phyloP scores from a whole-genome alignment of 2,329 filamentous ascomycete genomes.

The Epichloe glyceriae region DNA sequence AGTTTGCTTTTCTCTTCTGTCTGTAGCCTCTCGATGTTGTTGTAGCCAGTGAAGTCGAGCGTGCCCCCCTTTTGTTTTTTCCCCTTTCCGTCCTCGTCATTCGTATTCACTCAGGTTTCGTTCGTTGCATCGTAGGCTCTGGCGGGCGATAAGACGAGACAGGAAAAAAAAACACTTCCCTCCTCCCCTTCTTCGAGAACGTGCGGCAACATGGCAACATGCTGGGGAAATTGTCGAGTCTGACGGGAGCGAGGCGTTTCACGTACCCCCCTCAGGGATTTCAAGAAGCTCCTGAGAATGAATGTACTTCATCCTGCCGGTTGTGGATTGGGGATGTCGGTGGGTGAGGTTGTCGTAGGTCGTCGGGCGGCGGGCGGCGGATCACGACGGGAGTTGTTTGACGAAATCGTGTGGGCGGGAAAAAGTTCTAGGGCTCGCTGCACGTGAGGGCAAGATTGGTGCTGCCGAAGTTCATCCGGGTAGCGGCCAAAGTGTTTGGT shows the following conservation, averaged over 20 bases:
- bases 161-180: background rate
- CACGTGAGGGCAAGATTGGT: constrained; percentile 24
- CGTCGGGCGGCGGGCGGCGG: constrained; percentile 16
- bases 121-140: background rate
- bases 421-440: constrained; percentile 32
- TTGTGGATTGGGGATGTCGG: constrained; percentile 31
- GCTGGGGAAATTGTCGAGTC: background rate
- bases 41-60: background rate
- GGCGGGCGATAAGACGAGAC: no score
- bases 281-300: constrained; percentile 92
- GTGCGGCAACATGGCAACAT: background rate
- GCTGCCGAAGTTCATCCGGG: constrained; percentile 16
- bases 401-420: constrained; percentile 30
- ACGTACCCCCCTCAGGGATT: constrained; percentile 94
- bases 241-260: background rate
- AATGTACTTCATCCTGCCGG: constrained; percentile 98
- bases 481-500: background rate
- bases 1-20: background rate
- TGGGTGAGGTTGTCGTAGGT: constrained; percentile 28
- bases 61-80: background rate
- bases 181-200: background rate
- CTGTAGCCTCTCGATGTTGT: background rate
- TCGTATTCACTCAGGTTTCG: background rate
- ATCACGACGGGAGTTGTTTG: constrained; percentile 25
- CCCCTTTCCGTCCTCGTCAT: no score